A percentile compares a stretch with the other conserved stretches of the same genome.
Conservation (phyloP, 1,139 yeast genomes). For the Kodamaea suecica region DNA sequence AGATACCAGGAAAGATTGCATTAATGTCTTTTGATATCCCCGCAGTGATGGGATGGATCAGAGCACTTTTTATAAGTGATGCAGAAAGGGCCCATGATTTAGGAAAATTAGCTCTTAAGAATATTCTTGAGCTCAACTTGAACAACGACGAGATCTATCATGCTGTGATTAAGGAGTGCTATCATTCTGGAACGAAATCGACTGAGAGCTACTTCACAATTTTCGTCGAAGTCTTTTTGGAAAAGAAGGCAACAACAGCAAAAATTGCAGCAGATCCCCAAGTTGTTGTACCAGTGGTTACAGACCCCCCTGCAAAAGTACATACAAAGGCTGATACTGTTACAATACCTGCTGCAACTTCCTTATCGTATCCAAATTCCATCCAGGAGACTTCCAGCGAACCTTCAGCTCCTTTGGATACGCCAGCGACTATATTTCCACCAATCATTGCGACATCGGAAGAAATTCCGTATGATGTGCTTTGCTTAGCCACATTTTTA, state of each 20-base stretch:
- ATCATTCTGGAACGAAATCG: conserved; percentile 50
- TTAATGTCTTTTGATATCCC: conserved; percentile 68
- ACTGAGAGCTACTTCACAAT: conserved; percentile 69
- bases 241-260: conserved; percentile 15
- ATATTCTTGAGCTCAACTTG: conserved; percentile 59
- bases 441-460: conserved; percentile 28
- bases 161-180: conserved; percentile 69
- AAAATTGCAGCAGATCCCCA: neutral
- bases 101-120: conserved; percentile 72
- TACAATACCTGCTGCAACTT: too few relatives aligned
- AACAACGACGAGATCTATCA: conserved; percentile 54
- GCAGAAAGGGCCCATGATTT: conserved; percentile 58
- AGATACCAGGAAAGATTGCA: conserved; percentile 41
- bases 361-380: too few relatives aligned
- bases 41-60: conserved; percentile 74
- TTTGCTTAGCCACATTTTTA: conserved; percentile 65
- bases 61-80: conserved; percentile 58
- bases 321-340: too few relatives aligned
- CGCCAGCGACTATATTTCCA: too few relatives aligned
- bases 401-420: too few relatives aligned
- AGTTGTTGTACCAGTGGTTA: too few relatives aligned
- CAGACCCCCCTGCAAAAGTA: too few relatives aligned
- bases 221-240: conserved; percentile 58
- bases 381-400: too few relatives aligned
- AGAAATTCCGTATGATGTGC: conserved; percentile 51